Evolutionary conservation across 192 early-diverging fungal genomes (phyloP).

Genomic region (Podila minutissima): DNA sequence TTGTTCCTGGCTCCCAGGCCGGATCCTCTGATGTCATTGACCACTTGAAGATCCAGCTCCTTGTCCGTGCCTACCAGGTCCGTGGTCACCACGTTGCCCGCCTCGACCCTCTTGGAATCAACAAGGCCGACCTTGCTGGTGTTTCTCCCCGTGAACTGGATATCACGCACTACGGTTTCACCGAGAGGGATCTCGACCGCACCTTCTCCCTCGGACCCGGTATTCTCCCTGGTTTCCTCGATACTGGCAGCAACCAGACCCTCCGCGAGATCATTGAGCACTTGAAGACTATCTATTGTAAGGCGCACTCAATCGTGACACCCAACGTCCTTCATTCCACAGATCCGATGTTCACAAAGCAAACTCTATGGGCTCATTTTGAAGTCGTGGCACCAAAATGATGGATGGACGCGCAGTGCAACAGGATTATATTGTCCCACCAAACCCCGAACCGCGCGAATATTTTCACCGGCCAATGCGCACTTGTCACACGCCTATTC

Average conservation of each 20-base stretch:
- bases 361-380: neutral
- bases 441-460: no score
- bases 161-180: constrained; percentile 93
- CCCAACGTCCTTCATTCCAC: no score
- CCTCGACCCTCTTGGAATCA: constrained; percentile 94
- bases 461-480: no score
- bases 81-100: constrained; percentile 96
- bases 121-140: constrained; percentile 60
- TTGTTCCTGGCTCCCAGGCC: constrained; percentile 58
- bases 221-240: constrained; percentile 88
- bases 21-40: constrained; percentile 81
- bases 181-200: constrained; percentile 90
- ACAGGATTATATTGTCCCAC: no score
- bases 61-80: constrained; percentile 96
- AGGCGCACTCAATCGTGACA: constrained; percentile 15
- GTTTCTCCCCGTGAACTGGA: constrained; percentile 83
- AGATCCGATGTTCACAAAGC: no score
- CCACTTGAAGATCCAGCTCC: constrained; percentile 97
- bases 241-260: constrained; percentile 78
- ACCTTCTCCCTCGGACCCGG: constrained; percentile 94
- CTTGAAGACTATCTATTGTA: constrained; percentile 89
- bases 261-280: constrained; percentile 90
- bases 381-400: no score
- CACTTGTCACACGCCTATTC: no score
- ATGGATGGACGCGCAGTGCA: no score